phyloP scores from a whole-genome alignment of 768 basidiomycete genomes.

The Rhizopogon vinicolor region DNA sequence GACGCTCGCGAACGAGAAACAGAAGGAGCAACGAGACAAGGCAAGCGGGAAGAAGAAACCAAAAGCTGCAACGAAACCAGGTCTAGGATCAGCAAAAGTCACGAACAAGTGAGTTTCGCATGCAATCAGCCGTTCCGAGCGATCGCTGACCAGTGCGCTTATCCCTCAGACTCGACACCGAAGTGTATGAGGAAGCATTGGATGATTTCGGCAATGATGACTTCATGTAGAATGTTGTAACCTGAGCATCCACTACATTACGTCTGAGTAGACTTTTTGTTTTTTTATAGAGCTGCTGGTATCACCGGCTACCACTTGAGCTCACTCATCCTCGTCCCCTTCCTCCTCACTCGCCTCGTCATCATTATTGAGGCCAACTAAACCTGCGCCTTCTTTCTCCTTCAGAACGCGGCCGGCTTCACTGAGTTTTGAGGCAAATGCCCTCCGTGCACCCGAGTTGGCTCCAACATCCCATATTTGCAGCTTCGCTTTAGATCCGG shows the following conservation, averaged over 20 bases:
- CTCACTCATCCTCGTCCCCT: constrained; percentile 30
- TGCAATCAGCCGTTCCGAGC: background rate
- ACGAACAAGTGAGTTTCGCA: constrained; percentile 47
- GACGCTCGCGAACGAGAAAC: constrained; percentile 92
- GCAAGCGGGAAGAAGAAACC: constrained; percentile 88
- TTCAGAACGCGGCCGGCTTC: constrained; percentile 65
- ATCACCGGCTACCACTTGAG: background rate
- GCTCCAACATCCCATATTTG: constrained; percentile 95
- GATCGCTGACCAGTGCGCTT: constrained; percentile 7
- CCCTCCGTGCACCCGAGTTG: constrained; percentile 77
- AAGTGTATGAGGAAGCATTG: constrained; percentile 79
- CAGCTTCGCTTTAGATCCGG: constrained; percentile 88
- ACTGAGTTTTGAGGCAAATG: constrained; percentile 73
- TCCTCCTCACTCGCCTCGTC: constrained; percentile 62
- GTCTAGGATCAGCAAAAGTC: constrained; percentile 66
- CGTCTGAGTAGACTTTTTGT: constrained; percentile 8
- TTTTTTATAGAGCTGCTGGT: background rate
- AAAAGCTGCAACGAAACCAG: constrained; percentile 67
- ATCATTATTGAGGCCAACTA: constrained; percentile 65
- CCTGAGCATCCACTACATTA: constrained; percentile 10
- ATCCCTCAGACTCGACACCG: constrained; percentile 64
- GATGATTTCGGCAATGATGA: constrained; percentile 88
- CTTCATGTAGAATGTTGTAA: constrained; percentile 71
- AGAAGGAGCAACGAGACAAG: constrained; percentile 84
- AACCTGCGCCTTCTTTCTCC: constrained; percentile 62